Percentiles rank a stretch among this genome's conserved stretches.
Conservation (phyloP, 2,329 filamentous ascomycete genomes). For the Pleochaeta shiraiana region DNA sequence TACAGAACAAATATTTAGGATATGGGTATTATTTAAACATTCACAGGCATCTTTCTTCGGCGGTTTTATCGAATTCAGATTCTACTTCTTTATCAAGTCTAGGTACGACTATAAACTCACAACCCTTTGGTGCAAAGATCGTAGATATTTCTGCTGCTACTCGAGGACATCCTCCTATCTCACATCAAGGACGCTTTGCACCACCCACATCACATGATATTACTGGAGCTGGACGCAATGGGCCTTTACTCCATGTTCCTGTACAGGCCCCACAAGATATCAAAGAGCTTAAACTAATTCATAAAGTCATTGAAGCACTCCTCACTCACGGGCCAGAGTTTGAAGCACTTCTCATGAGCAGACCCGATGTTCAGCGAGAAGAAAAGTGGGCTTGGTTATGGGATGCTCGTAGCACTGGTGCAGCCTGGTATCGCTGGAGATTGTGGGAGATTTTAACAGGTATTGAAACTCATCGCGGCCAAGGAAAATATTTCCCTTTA, state of each 20-base stretch:
- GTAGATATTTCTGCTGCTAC: conserved; percentile 24
- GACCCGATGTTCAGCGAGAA: conserved; percentile 61
- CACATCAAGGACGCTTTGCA: conserved; percentile 43
- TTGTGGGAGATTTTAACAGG: conserved; percentile 72
- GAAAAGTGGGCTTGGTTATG: conserved; percentile 92
- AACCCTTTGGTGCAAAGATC: conserved; percentile 60
- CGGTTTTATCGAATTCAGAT: conserved; percentile 31
- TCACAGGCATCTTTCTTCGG: conserved; percentile 65
- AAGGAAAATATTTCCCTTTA: conserved; percentile 35
- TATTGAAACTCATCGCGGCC: conserved; percentile 24
- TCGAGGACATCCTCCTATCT: conserved; percentile 26
- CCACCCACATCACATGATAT: conserved; percentile 50
- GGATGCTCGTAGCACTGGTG: conserved; percentile 58
- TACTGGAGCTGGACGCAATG: conserved; percentile 20
- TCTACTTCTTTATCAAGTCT: conserved; percentile 21
- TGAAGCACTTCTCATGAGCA: conserved; percentile 77
- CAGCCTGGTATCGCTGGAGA: conserved; percentile 83
- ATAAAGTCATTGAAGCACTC: conserved; percentile 66
- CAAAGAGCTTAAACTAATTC: conserved; percentile 60
- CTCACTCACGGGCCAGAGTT: conserved; percentile 68
- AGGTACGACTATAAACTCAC: conserved; percentile 23
- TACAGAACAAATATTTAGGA: conserved; percentile 72
- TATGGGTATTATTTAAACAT: conserved; percentile 65
- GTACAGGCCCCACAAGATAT: conserved; percentile 60
- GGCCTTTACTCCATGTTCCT: conserved; percentile 37